Conservation (phyloP, 2,329 filamentous ascomycete genomes). For the Arachnomyces sp. region DNA sequence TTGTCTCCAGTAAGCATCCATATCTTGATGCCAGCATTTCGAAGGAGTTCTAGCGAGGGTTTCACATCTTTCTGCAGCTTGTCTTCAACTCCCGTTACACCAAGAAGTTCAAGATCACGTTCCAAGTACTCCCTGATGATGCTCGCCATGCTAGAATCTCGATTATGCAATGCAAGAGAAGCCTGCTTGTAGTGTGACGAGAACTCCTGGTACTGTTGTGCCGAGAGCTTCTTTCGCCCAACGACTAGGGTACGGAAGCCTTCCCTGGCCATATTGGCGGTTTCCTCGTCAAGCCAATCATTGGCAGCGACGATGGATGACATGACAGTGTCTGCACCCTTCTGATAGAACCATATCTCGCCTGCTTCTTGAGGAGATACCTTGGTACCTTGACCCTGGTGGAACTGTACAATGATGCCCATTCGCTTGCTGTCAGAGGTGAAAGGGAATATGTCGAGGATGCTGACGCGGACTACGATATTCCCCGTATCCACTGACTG, state of each 20-base stretch:
- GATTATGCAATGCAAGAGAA: constrained; percentile 67
- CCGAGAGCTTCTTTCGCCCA: constrained; percentile 78
- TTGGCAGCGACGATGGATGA: constrained; percentile 88
- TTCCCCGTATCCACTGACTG: constrained; percentile 68
- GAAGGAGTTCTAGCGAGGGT: constrained; percentile 83
- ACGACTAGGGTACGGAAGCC: constrained; percentile 89
- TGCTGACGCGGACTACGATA: constrained; percentile 72
- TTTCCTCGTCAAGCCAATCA: constrained; percentile 98
- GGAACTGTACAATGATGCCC: constrained; percentile 91
- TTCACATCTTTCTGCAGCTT: constrained; percentile 95
- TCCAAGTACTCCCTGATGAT: constrained; percentile 78
- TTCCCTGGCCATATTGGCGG: constrained; percentile 98
- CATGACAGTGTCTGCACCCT: constrained; percentile 98
- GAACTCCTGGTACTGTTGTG: constrained; percentile 75
- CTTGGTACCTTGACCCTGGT: constrained; percentile 43
- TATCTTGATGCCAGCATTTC: constrained; percentile 97
- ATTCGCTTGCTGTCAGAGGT: constrained; percentile 97
- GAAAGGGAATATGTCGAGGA: constrained; percentile 93
- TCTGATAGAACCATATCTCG: constrained; percentile 98
- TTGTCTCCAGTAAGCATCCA: constrained; percentile 99
- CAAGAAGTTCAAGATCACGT: constrained; percentile 79
- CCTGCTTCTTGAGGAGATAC: constrained; percentile 47
- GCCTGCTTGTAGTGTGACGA: constrained; percentile 67
- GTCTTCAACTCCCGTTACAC: constrained; percentile 97
- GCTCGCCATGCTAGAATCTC: constrained; percentile 73